Evolutionary conservation across 1,139 yeast genomes (phyloP).

Genomic region (Hemisphaericaspora xylofermentans): DNA sequence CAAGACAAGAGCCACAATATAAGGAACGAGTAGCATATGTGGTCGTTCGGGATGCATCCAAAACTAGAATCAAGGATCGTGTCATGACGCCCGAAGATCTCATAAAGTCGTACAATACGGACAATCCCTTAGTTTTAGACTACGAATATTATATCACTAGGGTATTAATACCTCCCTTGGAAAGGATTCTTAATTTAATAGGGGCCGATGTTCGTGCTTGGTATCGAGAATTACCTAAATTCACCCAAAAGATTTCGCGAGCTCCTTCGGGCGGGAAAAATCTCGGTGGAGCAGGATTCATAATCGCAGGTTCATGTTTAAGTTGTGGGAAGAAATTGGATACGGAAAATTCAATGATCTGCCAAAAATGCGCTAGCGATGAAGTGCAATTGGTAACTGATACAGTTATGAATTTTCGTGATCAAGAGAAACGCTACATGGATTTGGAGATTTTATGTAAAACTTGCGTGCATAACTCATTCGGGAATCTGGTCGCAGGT

Average conservation of each 20-base stretch:
- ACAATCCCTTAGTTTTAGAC: slow-evolving; percentile 54
- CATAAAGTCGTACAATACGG: slow-evolving; percentile 36
- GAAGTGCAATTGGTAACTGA: slow-evolving; percentile 22
- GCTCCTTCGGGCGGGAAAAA: background rate
- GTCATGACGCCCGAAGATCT: slow-evolving; percentile 78
- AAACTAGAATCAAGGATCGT: slow-evolving; percentile 70
- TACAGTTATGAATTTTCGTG: slow-evolving; percentile 18
- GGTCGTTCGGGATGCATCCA: slow-evolving; percentile 66
- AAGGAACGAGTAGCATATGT: slow-evolving; percentile 86
- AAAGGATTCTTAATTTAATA: slow-evolving; percentile 73
- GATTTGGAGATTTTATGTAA: slow-evolving; percentile 23
- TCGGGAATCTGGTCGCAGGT: slow-evolving; percentile 12
- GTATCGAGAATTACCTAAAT: slow-evolving; percentile 69
- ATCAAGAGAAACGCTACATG: slow-evolving; percentile 13
- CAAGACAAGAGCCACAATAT: slow-evolving; percentile 80
- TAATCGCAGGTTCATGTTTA: slow-evolving; percentile 12
- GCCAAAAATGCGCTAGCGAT: slow-evolving; percentile 22
- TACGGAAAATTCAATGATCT: slow-evolving; percentile 14
- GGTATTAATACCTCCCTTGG: slow-evolving; percentile 85
- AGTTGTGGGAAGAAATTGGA: slow-evolving; percentile 23
- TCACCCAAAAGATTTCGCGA: slow-evolving; percentile 4
- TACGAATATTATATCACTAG: slow-evolving; percentile 81
- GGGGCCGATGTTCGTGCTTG: slow-evolving; percentile 80
- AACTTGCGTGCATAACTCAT: slow-evolving; percentile 24
- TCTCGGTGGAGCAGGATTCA: slow-evolving; percentile 3